These are phyloP conservation scores for Torulaspora gathmanii DNA, from an alignment of 805 yeast genomes.

Conservation along the genomic window DNA sequence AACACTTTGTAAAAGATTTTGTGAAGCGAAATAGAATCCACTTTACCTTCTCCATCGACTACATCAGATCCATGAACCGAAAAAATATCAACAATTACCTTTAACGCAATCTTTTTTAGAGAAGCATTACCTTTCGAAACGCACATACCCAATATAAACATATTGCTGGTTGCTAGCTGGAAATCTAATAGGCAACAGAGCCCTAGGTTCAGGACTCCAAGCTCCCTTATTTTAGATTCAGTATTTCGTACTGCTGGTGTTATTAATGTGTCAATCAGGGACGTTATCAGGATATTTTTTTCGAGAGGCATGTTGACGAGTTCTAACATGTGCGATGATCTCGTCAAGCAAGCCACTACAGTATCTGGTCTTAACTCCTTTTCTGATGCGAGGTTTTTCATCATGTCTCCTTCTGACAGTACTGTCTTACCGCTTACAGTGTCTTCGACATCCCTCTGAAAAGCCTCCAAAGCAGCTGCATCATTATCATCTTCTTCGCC, in stretches of 20 bases:
- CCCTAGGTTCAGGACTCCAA: conserved; percentile 74
- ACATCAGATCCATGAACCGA: conserved; percentile 71
- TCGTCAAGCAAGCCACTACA: conserved; percentile 57
- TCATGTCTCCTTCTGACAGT: conserved; percentile 14
- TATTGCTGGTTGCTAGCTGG: conserved; percentile 57
- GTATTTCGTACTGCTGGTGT: conserved; percentile 69
- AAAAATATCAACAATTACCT: conserved; percentile 71
- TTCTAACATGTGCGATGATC: conserved; percentile 67
- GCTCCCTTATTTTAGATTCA: conserved; percentile 49
- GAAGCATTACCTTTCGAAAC: conserved; percentile 62
- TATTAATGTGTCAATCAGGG: conserved; percentile 71
- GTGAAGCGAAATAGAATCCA: conserved; percentile 62
- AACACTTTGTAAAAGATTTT: conserved; percentile 64
- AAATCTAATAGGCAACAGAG: conserved; percentile 70
- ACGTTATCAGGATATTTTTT: conserved; percentile 58
- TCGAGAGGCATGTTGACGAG: conserved; percentile 59
- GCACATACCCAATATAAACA: conserved; percentile 64
- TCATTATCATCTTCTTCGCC: conserved; percentile 21
- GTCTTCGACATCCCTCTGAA: conserved; percentile 44
- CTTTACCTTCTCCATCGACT: conserved; percentile 57
- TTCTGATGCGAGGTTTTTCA: conserved; percentile 29
- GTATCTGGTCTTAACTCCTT: conserved; percentile 40
- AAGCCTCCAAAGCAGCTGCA: conserved; percentile 39
- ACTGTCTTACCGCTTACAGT: conserved; percentile 29
- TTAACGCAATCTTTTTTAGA: conserved; percentile 57